Conservation (phyloP, 768 basidiomycete species). For the Pleurotus citrinopileatus region DNA sequence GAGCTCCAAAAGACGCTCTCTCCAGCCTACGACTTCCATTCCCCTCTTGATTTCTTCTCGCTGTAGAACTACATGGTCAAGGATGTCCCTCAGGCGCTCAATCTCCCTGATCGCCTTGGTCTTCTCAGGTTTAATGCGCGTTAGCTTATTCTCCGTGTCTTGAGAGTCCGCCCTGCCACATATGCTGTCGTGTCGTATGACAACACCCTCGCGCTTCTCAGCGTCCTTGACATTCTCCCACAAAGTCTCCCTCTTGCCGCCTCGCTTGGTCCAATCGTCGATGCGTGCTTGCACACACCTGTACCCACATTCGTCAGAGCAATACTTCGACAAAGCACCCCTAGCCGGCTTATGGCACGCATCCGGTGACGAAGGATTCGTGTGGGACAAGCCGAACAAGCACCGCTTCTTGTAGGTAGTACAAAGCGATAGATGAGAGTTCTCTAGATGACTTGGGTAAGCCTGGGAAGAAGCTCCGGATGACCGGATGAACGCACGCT, state of each 20-base stretch:
- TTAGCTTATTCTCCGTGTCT: constrained; percentile 21
- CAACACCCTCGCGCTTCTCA: constrained; percentile 68
- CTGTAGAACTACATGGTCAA: constrained; percentile 56
- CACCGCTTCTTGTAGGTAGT: constrained; percentile 85
- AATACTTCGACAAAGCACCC: constrained; percentile 86
- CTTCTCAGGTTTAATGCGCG: constrained; percentile 30
- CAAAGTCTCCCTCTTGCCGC: constrained; percentile 59
- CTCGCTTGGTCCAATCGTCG: constrained; percentile 56
- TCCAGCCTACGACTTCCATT: constrained; percentile 68
- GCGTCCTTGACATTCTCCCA: constrained; percentile 77
- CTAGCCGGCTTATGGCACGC: constrained; percentile 82
- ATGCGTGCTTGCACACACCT: constrained; percentile 68
- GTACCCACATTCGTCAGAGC: constrained; percentile 84
- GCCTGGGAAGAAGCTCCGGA: constrained; percentile 5
- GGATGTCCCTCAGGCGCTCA: constrained; percentile 45
- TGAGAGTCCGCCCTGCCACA: constrained; percentile 13
- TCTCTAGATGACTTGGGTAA: constrained; percentile 46
- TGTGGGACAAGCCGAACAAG: constrained; percentile 63
- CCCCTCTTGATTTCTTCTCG: constrained; percentile 66
- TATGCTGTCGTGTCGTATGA: constrained; percentile 37
- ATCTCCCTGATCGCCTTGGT: constrained; percentile 57
- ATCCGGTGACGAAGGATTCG: constrained; percentile 56
- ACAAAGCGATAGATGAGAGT: constrained; percentile 53
- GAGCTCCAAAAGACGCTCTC: constrained; percentile 64
- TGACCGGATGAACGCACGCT: constrained; percentile 49